phyloP scores from a whole-genome alignment of 1,284 basidiomycete genomes.

The Moesziomyces parantarcticus region DNA sequence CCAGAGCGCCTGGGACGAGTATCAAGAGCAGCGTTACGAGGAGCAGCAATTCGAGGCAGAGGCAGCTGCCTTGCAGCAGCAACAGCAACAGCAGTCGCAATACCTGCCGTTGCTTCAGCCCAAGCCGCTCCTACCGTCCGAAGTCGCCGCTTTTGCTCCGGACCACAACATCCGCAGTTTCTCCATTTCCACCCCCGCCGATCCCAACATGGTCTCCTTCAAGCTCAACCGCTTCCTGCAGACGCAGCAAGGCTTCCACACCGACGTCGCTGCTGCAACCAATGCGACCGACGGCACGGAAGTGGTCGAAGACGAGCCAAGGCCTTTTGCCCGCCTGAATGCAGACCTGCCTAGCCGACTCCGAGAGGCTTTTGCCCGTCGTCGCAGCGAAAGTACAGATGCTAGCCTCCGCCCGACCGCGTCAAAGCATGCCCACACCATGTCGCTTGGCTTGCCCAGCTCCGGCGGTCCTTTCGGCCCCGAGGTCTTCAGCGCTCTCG shows the following conservation, averaged over 20 bases:
- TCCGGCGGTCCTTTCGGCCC: conserved; percentile 56
- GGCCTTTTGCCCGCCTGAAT: conserved; percentile 19
- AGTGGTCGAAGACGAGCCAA: neutral
- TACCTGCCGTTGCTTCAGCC: neutral
- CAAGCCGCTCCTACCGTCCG: conserved; percentile 11
- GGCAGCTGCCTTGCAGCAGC: conserved; percentile 9
- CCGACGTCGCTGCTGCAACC: conserved; percentile 11
- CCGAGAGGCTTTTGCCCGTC: conserved; percentile 34
- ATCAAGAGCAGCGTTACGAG: conserved; percentile 35
- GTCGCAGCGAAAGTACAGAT: conserved; percentile 20
- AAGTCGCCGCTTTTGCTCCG: conserved; percentile 4
- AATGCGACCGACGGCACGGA: neutral
- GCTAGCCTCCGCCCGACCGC: conserved; percentile 4
- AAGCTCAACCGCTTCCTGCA: conserved; percentile 54
- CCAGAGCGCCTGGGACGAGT: conserved; percentile 57
- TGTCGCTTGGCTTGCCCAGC: conserved; percentile 58
- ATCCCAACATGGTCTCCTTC: conserved; percentile 47
- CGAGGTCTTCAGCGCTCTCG: conserved; percentile 50
- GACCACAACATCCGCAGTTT: conserved; percentile 25
- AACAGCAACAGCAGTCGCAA: conserved; percentile 3
- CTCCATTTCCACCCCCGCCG: conserved; percentile 54
- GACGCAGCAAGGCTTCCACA: conserved; percentile 23
- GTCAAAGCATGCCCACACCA: conserved; percentile 36
- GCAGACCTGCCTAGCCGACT: conserved; percentile 27
- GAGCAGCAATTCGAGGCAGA: conserved; percentile 36